phyloP scores from a whole-genome alignment of 768 basidiomycete genomes.

The Hydnum rufescens region DNA sequence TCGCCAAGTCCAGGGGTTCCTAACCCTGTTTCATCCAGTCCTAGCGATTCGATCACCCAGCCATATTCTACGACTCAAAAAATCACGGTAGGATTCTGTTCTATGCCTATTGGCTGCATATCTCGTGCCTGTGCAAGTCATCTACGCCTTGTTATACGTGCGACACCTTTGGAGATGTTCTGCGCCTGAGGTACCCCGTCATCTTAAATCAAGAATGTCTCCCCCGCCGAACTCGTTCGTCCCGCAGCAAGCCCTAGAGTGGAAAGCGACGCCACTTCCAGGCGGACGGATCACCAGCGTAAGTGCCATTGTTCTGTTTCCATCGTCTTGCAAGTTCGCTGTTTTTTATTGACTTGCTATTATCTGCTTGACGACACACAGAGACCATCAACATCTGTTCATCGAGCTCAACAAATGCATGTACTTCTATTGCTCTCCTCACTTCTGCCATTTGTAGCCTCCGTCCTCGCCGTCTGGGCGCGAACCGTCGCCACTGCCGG shows the following conservation, averaged over 20 bases:
- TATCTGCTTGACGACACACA: neutral
- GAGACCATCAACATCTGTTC: neutral
- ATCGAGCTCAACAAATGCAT: constrained; percentile 18
- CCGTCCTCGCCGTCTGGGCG: constrained; percentile 75
- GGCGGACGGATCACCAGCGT: too few species aligned
- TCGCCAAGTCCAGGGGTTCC: too few species aligned
- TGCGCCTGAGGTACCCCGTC: neutral
- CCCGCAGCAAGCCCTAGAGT: too few species aligned
- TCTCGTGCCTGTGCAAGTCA: neutral
- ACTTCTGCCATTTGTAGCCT: constrained; percentile 56
- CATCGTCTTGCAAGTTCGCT: neutral
- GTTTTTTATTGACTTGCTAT: neutral
- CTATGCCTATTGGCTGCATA: neutral
- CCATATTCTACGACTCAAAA: neutral
- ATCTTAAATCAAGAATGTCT: neutral
- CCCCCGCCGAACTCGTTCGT: neutral
- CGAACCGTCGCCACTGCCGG: constrained; percentile 68
- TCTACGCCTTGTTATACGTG: neutral
- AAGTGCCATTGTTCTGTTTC: neutral
- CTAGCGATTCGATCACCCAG: too few species aligned
- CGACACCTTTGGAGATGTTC: neutral
- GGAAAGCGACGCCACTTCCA: too few species aligned
- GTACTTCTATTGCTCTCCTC: constrained; percentile 59
- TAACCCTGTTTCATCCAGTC: too few species aligned
- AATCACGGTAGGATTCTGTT: neutral